These are phyloP conservation scores for Yamadazyma membranifaciens DNA, from an alignment of 1,139 yeast genomes.

Conservation along the genomic window DNA sequence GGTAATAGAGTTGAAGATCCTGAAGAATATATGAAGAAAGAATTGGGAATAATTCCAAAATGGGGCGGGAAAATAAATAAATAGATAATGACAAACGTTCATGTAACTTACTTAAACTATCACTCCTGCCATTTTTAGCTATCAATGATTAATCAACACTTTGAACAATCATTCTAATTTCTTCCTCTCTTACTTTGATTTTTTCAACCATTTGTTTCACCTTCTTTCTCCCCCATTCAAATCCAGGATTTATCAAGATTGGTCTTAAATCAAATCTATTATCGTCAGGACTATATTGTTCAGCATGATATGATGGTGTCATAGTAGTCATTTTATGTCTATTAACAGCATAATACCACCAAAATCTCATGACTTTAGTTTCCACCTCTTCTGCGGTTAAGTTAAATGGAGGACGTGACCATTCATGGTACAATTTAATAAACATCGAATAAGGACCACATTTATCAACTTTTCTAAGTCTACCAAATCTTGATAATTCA, in stretches of 20 bases:
- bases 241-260: conserved; percentile 85
- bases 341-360: conserved; percentile 89
- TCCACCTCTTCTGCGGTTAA: conserved; percentile 84
- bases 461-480: conserved; percentile 84
- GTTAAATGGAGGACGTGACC: conserved; percentile 71
- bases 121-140: background rate
- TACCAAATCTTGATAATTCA: conserved; percentile 89
- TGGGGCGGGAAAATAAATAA: conserved; percentile 51
- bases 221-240: conserved; percentile 85
- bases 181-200: conserved; percentile 40
- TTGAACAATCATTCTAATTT: conserved; percentile 21
- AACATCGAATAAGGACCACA: conserved; percentile 98
- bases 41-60: conserved; percentile 42
- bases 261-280: conserved; percentile 95
- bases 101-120: conserved; percentile 1
- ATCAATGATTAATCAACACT: conserved; percentile 28
- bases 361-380: conserved; percentile 86
- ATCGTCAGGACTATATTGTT: conserved; percentile 96
- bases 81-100: conserved; percentile 8
- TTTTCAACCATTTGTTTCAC: conserved; percentile 72
- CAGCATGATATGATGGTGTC: conserved; percentile 97
- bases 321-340: conserved; percentile 96
- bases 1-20: conserved; percentile 44
- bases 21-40: conserved; percentile 35
- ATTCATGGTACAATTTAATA: conserved; percentile 80